Percentiles rank a stretch among this genome's conserved stretches.
These are phyloP conservation scores for Hypericum androsaemum DNA, from an alignment of 345 rosid species.

Conservation along the genomic window DNA sequence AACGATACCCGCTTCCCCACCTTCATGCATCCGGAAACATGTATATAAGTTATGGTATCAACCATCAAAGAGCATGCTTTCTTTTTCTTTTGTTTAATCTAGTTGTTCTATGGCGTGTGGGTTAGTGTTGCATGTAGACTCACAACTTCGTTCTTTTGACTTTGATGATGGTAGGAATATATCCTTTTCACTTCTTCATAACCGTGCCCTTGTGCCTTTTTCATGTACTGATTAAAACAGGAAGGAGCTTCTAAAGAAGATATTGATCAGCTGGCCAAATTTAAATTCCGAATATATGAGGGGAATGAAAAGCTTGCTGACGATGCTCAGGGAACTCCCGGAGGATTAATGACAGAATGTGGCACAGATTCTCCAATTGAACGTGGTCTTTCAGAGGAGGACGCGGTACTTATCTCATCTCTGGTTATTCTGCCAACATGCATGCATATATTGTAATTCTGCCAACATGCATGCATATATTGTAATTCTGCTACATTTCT, in stretches of 20 bases:
- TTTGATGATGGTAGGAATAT: background rate
- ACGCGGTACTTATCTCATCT: constrained; percentile 49
- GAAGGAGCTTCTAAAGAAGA: constrained; percentile 87
- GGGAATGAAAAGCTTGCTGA: constrained; percentile 41
- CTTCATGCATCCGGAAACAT: too few relatives aligned
- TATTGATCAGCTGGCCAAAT: constrained; percentile 53
- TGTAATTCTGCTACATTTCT: too few relatives aligned
- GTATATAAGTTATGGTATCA: too few relatives aligned
- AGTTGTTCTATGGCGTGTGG: too few relatives aligned
- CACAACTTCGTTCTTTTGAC: too few relatives aligned
- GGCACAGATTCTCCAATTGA: constrained; percentile 41
- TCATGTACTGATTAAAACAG: constrained; percentile 21
- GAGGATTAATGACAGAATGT: constrained; percentile 61
- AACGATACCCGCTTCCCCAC: too few relatives aligned
- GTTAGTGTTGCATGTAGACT: too few relatives aligned
- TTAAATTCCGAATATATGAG: constrained; percentile 35
- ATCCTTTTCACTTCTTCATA: background rate
- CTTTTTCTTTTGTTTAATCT: too few relatives aligned
- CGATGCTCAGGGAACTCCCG: constrained; percentile 39
- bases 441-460: too few relatives aligned
- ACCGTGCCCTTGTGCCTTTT: constrained; percentile 4
- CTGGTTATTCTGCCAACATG: too few relatives aligned
- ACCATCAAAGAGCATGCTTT: too few relatives aligned
- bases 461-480: too few relatives aligned
- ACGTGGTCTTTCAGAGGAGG: constrained; percentile 47